Base-by-base conservation (phyloP, 208 protist genomes). In the Trypanosoma brucei region DNA sequence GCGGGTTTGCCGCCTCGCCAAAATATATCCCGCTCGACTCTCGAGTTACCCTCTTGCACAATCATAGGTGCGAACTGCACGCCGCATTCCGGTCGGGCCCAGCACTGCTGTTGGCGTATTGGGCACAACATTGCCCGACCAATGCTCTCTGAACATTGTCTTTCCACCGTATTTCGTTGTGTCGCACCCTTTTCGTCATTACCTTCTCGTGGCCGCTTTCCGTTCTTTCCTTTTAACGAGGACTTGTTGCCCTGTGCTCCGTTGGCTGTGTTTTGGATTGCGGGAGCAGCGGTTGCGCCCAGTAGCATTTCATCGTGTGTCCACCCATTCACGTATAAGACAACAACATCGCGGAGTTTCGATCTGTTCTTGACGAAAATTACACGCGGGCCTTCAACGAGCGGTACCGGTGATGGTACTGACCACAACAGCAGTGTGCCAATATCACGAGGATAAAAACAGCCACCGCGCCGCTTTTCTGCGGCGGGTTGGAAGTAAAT, bases 341-440 rank as follows among this genome's bases (percentile, higher is more conserved):
- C 65, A n/a, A 90, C 70, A 34, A 84, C 72, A 70, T 91, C 81
- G 8, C 83, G 75, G 42, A 94, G 44, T 8, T 55, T 74, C 3
- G 83, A 91, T 59, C 86, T 88, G 61, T 91, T 92, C 57, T 75
- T 76, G 51, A 94, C 58, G 46, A 89, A 87, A 66, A 91, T 91
- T 33, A 84, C 68, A 22, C 70, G 60, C 35, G 88, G 88, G 9
- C 75, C 76, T 58, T 94, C 85, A 54, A 92, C 75, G 14, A 91
- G 62, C 1, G 84, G 88, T 38, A 91, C 70, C 6, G 79, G 57
- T 38, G 70, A 68, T 39, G 85, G 88, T 39, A 94, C 79, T 6
- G 73, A 72, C 85, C 88, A 94, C 39, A 92, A 62, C 33, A 92
- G 55, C 13, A 92, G 55, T n/a, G 81, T 76, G 35, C 75, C 78